Evolutionary conservation across 352 stramenopile species (phyloP), one percentile per base, ranked within the genome.

Genomic region (Pythium dissotocum): DNA sequence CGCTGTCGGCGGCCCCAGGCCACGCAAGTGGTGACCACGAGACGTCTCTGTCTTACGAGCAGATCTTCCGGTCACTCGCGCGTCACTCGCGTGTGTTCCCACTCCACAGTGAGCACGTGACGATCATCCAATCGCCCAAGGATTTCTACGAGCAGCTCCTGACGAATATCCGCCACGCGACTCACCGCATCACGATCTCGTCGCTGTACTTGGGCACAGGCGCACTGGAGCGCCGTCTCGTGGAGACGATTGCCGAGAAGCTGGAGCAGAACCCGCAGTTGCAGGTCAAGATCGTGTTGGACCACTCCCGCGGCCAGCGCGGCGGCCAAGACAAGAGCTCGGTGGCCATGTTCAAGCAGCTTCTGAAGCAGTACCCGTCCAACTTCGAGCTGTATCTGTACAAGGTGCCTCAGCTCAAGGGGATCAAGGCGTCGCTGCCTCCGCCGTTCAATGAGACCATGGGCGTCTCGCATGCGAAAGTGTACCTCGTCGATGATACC

Each of bases 371-470:
- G 13, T 90, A 88, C 61, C 83, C 83, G 6, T 28, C 61, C 42
- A 86, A 86, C 48, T 76, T 91, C 6, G 28, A 78, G 66, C 69
- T 93, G 13, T 83, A 77, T 61, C 58, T 93, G 30, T 93, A 91
- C 75, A 87, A 85, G 26, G 82, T 93, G 2, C 85, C 85, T 28
- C 85, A 93, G 64, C 81, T 93, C 1, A 80, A 82, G 14, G 79
- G 81, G 1, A 61, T 88, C 21, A 83, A 81, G 32, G 80, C 82
- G 3, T 82, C 75, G 48, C 67, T 93, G 6, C 85, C 85, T 6
- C 82, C 87, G 33, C 87, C 85, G 5, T 93, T 90, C 57, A 93
- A 95, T 54, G 87, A 95, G 70, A 90, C 85, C n/a, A 76, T 94
- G 10, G 86, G 87, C 24, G 85, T 94, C 12, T 90, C 73, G 6